Base-by-base conservation (phyloP, 2,329 filamentous ascomycete species). In the Zasmidium cellare region DNA sequence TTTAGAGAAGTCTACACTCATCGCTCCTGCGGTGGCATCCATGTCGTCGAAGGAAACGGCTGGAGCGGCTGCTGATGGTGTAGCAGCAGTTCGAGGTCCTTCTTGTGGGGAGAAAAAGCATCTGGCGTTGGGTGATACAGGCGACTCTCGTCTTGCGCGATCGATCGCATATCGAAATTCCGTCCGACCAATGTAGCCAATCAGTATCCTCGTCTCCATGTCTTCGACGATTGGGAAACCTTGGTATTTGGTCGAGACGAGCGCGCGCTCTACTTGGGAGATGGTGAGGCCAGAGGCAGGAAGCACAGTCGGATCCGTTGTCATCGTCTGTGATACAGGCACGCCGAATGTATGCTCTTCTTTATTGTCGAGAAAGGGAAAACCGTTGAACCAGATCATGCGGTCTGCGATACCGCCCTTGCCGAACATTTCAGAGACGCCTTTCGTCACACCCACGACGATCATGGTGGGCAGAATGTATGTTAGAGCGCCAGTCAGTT, bases 381-480 rank as follows among this genome's bases (percentile, higher is more conserved):
- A 96, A 1, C 94, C 94, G 67, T 91, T 97, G 77, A 97, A 96
- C 88, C 92, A 96, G 67, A 99, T 99, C 91, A 97, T 96, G 61
- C 92, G 88, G 74, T 99, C 94, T 20, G 94, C 94, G 58, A 99
- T 97, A 48, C 94, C 94, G 25, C 93, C 94, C 71, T 93, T 96
- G n/a, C 92, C 91, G 70, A 96, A 94, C 12, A 92, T 82, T 65
- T 96, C 91, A 61, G 90, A 87, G 48, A 99, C 90, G 14, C 90
- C 90, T 79, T 99, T 99, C 41, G 93, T 97, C 28, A 97, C 89
- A 50, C 94, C 94, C 2, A 97, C 94, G 0, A 97, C 94, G 67
- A 99, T 97, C 94, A 99, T 99, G 14, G 93, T 97, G 0, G 94
- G 94, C 24, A 99, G 79, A 64, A 99, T 97, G 71, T 99, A 99